Evolutionary conservation across 1,139 yeast species (phyloP).

Genomic region (Zygoascus sp.): DNA sequence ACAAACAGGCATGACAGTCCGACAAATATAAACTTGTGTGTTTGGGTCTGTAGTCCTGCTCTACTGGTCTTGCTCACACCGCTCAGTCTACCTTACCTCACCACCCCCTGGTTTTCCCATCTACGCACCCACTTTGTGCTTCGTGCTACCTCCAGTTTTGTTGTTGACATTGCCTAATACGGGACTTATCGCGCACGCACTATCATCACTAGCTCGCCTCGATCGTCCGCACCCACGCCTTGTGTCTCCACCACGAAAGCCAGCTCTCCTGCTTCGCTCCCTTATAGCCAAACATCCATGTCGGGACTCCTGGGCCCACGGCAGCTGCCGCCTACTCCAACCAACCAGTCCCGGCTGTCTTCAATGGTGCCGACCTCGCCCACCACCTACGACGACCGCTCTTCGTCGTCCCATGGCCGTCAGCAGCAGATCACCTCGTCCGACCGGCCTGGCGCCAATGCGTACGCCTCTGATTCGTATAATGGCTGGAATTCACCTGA

Average conservation of each 20-base stretch:
- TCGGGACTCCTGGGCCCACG: constrained; percentile 1
- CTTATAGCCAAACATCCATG: too few species aligned
- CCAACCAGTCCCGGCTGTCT: not conserved
- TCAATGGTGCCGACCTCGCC: not conserved
- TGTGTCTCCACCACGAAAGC: too few species aligned
- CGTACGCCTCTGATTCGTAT: not conserved
- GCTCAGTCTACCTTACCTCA: too few species aligned
- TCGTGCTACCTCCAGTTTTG: not conserved
- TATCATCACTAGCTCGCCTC: too few species aligned
- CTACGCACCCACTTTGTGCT: not conserved
- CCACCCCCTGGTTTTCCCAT: not conserved
- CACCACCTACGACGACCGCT: too few species aligned
- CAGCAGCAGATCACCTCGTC: too few species aligned
- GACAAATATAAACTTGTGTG: not conserved
- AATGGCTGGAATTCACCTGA: not conserved
- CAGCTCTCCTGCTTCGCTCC: too few species aligned
- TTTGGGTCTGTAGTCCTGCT: not conserved
- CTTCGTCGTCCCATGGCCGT: too few species aligned
- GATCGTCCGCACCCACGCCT: not conserved
- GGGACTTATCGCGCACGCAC: not conserved
- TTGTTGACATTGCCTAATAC: constrained; percentile 2
- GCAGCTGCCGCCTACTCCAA: constrained; percentile 1
- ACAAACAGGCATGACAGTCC: not conserved
- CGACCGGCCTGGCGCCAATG: too few species aligned
- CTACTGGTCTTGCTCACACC: not conserved